phyloP scores from a whole-genome alignment of 768 basidiomycete species.

The Auriculariales sp. region DNA sequence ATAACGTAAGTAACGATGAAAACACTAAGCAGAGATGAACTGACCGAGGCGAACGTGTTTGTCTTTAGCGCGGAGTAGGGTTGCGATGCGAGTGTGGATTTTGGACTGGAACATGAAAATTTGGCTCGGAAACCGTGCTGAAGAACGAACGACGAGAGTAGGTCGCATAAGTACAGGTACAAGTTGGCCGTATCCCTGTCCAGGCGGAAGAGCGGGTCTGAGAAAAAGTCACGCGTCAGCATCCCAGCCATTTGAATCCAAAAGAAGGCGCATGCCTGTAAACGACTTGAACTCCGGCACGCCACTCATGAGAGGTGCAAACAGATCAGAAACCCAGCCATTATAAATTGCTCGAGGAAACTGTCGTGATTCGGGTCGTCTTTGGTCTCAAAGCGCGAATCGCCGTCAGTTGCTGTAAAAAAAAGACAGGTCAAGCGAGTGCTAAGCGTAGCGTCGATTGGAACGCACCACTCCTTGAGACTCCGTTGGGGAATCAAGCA shows the following conservation, averaged over 20 bases:
- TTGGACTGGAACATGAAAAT: constrained; percentile 79
- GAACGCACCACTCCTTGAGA: constrained; percentile 9
- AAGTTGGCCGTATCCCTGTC: constrained; percentile 74
- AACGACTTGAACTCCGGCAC: constrained; percentile 52
- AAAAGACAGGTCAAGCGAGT: not conserved
- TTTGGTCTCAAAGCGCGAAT: constrained; percentile 30
- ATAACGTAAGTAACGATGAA: not conserved
- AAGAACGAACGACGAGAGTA: constrained; percentile 73
- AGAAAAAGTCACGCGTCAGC: no score
- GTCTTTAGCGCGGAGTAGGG: constrained; percentile 66
- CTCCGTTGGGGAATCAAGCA: constrained; percentile 59
- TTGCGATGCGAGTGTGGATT: constrained; percentile 58
- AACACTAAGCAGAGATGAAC: constrained; percentile 17
- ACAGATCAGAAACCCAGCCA: constrained; percentile 57
- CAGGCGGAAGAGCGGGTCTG: no score
- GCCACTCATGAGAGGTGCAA: constrained; percentile 58
- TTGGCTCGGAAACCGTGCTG: constrained; percentile 90
- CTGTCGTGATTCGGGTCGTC: constrained; percentile 79
- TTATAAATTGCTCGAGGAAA: constrained; percentile 94
- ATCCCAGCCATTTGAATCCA: no score
- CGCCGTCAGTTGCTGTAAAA: constrained; percentile 20
- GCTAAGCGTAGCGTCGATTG: constrained; percentile 7
- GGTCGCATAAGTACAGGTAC: constrained; percentile 78
- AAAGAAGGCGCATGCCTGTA: constrained; percentile 23
- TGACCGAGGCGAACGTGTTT: constrained; percentile 86